Evolutionary conservation across 2,329 filamentous ascomycete species (phyloP), one percentile per base, ranked within the genome.

Genomic region (Penicillium digitatum): DNA sequence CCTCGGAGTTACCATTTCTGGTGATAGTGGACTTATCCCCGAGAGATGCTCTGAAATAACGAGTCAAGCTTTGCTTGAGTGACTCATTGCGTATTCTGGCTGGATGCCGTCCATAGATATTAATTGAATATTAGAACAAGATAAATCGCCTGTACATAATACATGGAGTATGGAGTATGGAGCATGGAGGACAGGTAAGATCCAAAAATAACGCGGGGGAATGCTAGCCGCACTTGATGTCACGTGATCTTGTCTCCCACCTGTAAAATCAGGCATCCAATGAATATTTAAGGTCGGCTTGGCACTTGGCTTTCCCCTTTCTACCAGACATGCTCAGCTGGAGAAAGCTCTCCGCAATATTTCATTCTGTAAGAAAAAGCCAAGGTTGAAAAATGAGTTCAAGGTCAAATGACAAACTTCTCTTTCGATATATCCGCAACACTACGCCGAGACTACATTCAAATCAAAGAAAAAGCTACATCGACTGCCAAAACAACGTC

Each of bases 401-500:
- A 6, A 16, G 24, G 7, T 29, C 10, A 20, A 43, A 44, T 31
- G 1, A 22, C 9, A 27, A 27, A 12, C 7, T 44, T 35, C 31
- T 18, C 26, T 42, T 40, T 24, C 18, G 26, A 22, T 44, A 22
- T 32, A n/a, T 11, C 16, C 5, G 29, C 43, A 45, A 45, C 18
- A 29, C 43, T 45, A 45, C 24, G 18, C 20, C 20, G 1, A 34
- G 40, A 26, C 1, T 39, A 18, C 16, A 22, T 22, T 18, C 42
- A 48, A 26, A 31, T n/a, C 7, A 37, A 48, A 9, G 11, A 47
- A 53, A 43, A 10, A 22, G 14, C 74, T 45, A 65, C 38, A 54
- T 54, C 24, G 49, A 56, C 14, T 48, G 45, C 62, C 69, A 70
- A 18, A 69, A 64, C 0, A 63, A 57, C 59, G 66, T 70, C 61